phyloP scores from a whole-genome alignment of 371 early-diverging fungal species.

The Rhizopus stolonifer region DNA sequence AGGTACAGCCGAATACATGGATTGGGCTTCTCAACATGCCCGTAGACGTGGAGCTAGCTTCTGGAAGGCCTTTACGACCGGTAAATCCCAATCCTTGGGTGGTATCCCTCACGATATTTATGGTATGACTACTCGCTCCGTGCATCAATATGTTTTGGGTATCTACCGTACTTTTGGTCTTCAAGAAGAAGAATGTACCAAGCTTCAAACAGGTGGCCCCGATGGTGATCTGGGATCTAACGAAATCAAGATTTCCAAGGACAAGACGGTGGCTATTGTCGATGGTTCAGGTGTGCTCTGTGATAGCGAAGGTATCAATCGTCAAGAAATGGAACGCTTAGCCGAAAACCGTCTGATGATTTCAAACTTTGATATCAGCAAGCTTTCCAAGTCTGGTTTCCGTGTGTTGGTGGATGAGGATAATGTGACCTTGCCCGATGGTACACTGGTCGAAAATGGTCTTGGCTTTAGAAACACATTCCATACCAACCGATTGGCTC shows the following conservation, averaged over 20 bases:
- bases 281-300: slow-evolving; percentile 96
- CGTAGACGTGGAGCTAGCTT: slow-evolving; percentile 87
- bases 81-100: slow-evolving; percentile 93
- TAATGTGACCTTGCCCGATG: slow-evolving; percentile 85
- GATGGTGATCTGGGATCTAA: slow-evolving; percentile 98
- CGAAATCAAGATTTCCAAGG: slow-evolving; percentile 97
- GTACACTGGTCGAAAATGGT: slow-evolving; percentile 85
- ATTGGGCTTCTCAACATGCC: slow-evolving; percentile 98
- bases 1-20: slow-evolving; percentile 98
- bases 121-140: slow-evolving; percentile 98
- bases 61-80: slow-evolving; percentile 99
- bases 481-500: slow-evolving; percentile 83
- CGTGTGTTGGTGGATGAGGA: slow-evolving; percentile 91
- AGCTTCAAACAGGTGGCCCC: slow-evolving; percentile 97
- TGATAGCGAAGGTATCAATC: slow-evolving; percentile 90
- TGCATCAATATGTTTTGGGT: slow-evolving; percentile 97
- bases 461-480: slow-evolving; percentile 94
- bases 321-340: slow-evolving; percentile 80
- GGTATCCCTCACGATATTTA: slow-evolving; percentile 97
- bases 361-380: slow-evolving; percentile 79
- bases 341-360: slow-evolving; percentile 87
- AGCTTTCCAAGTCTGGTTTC: slow-evolving; percentile 84
- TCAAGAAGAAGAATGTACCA: slow-evolving; percentile 76
- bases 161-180: slow-evolving; percentile 88
- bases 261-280: slow-evolving; percentile 92